Evolutionary conservation across 108 stramenopile genomes (phyloP).

Genomic region (Fragilariopsis cylindrus): DNA sequence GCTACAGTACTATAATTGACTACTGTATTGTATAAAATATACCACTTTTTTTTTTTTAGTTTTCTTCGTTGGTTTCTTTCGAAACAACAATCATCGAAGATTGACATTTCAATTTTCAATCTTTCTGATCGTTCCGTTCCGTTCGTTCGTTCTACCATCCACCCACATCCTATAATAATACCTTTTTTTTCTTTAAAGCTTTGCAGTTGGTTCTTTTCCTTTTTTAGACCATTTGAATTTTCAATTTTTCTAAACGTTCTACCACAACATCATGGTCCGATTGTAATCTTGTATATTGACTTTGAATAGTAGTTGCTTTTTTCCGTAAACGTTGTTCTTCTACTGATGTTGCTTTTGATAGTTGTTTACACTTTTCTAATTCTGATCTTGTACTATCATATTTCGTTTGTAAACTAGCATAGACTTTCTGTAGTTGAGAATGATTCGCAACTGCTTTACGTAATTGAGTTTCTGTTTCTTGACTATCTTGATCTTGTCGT

Average conservation of each 20-base stretch:
- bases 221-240: conserved; percentile 1
- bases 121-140: too few species aligned
- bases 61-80: too few species aligned
- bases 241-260: conserved; percentile 9
- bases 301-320: conserved; percentile 12
- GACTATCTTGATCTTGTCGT: conserved; percentile 1
- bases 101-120: too few species aligned
- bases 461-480: conserved; percentile 6
- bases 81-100: too few species aligned
- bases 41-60: too few species aligned
- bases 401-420: conserved; percentile 3
- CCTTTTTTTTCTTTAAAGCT: background rate
- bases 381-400: conserved; percentile 5
- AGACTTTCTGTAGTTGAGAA: conserved; percentile 18
- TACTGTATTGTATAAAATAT: too few species aligned
- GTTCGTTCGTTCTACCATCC: background rate
- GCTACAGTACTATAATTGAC: too few species aligned
- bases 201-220: background rate
- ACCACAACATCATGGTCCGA: conserved; percentile 23
- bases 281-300: conserved; percentile 32
- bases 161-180: too few species aligned
- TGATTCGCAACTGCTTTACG: conserved; percentile 26
- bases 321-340: conserved; percentile 28
- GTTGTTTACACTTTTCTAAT: conserved; percentile 23
- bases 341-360: conserved; percentile 7